Conservation (phyloP, 2,329 filamentous ascomycete genomes). For the Colletotrichum lupini region DNA sequence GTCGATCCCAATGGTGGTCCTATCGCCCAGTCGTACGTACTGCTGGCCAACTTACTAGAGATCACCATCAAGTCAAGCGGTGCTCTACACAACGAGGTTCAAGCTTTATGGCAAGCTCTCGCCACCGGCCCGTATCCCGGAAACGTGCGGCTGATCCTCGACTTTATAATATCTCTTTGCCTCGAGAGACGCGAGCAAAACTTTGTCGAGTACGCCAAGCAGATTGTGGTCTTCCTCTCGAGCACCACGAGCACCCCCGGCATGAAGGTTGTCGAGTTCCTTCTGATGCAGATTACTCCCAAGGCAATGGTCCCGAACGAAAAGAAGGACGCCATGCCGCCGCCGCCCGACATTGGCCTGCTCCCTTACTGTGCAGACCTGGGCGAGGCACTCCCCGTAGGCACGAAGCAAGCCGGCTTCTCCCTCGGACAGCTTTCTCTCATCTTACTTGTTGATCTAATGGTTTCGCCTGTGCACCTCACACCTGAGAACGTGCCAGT, state of each 20-base stretch:
- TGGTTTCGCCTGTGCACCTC: slow-evolving; percentile 90
- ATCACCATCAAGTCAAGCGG: slow-evolving; percentile 94
- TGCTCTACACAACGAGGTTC: slow-evolving; percentile 93
- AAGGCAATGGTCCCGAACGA: slow-evolving; percentile 97
- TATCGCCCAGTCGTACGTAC: slow-evolving; percentile 91
- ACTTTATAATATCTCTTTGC: slow-evolving; percentile 96
- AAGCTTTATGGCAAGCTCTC: slow-evolving; percentile 96
- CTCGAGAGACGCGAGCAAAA: slow-evolving; percentile 96
- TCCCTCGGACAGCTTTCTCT: slow-evolving; percentile 93
- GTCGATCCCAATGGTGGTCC: slow-evolving; percentile 92
- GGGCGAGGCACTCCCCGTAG: slow-evolving; percentile 80
- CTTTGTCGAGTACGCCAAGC: slow-evolving; percentile 97
- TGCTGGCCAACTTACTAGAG: slow-evolving; percentile 93
- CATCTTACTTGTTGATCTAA: slow-evolving; percentile 93
- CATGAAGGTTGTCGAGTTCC: slow-evolving; percentile 92
- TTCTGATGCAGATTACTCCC: slow-evolving; percentile 89
- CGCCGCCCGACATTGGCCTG: slow-evolving; percentile 77
- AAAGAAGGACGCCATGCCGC: slow-evolving; percentile 75
- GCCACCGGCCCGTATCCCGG: slow-evolving; percentile 92
- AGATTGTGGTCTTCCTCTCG: slow-evolving; percentile 96
- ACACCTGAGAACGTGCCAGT: slow-evolving; percentile 83
- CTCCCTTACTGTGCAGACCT: slow-evolving; percentile 93
- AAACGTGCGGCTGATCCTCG: slow-evolving; percentile 92
- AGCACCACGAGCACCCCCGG: slow-evolving; percentile 80
- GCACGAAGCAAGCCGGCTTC: slow-evolving; percentile 91